Conservation (phyloP, 2,329 filamentous ascomycete genomes). For the Xylaria polymorpha region DNA sequence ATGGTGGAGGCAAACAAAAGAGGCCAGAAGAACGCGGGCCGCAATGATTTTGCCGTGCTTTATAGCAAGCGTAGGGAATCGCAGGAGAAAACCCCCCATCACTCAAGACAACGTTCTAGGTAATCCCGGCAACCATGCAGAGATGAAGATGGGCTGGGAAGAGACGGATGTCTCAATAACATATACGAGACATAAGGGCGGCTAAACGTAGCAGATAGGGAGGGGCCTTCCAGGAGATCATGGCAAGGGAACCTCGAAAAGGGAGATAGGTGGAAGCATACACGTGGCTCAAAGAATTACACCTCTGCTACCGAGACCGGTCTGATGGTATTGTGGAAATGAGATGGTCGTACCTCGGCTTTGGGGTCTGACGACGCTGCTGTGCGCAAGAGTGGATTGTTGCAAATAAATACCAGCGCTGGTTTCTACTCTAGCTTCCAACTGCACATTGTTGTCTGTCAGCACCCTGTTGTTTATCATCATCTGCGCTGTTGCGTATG, state of each 20-base stretch:
- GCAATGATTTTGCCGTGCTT: neutral
- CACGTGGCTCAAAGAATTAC: slow-evolving; percentile 34
- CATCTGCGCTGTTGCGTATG: neutral
- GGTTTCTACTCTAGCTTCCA: neutral
- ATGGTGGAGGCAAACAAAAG: neutral
- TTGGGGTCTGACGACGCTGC: slow-evolving; percentile 16
- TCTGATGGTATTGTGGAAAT: slow-evolving; percentile 35
- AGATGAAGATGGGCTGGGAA: neutral
- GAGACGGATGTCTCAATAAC: slow-evolving; percentile 17
- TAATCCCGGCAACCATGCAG: neutral
- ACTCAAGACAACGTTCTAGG: neutral
- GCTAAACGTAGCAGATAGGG: slow-evolving; percentile 22
- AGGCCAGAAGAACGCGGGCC: neutral
- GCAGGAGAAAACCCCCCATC: neutral
- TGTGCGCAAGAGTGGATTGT: neutral
- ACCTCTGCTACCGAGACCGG: slow-evolving; percentile 26
- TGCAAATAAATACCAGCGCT: slow-evolving; percentile 11
- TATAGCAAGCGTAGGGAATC: neutral
- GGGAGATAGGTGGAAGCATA: slow-evolving; percentile 19
- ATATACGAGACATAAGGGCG: slow-evolving; percentile 27
- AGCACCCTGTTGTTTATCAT: slow-evolving; percentile 8
- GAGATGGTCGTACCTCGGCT: slow-evolving; percentile 39
- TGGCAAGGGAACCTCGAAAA: slow-evolving; percentile 16
- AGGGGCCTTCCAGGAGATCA: slow-evolving; percentile 17
- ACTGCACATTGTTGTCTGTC: slow-evolving; percentile 12